A percentile compares a stretch with the other conserved stretches of the same genome.
phyloP scores from a whole-genome alignment of 257 asterid species.

The Hygrophila difformis region DNA sequence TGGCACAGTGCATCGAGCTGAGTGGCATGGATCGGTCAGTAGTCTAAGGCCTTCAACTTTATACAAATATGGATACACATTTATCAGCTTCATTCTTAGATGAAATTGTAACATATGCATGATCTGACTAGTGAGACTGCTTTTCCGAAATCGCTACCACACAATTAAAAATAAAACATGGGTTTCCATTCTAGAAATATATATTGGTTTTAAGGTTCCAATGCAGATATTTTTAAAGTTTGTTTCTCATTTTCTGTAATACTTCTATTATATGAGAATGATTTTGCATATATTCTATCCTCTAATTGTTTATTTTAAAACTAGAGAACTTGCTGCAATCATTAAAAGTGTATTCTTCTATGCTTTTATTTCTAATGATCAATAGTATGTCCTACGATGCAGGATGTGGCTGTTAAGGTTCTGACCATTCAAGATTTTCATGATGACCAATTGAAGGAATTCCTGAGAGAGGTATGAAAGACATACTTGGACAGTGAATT shows the following conservation, averaged over 20 bases:
- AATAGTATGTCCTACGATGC: too few species aligned
- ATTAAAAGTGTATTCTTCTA: too few species aligned
- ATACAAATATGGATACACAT: background rate
- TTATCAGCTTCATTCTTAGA: too few species aligned
- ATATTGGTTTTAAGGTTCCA: background rate
- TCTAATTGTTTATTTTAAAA: too few species aligned
- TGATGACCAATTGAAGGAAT: slow-evolving; percentile 91
- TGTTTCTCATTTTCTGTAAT: background rate
- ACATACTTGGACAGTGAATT: background rate
- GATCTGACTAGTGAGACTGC: slow-evolving; percentile 3
- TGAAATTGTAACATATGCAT: slow-evolving; percentile 3
- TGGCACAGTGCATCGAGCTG: slow-evolving; percentile 99
- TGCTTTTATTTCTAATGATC: too few species aligned
- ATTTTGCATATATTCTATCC: too few species aligned
- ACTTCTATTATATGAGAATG: too few species aligned
- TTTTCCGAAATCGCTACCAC: background rate
- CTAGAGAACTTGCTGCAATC: too few species aligned
- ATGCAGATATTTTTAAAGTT: background rate
- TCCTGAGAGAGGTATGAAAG: slow-evolving; percentile 74
- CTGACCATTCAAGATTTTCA: slow-evolving; percentile 74
- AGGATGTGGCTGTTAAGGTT: slow-evolving; percentile 98
- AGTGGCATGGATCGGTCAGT: slow-evolving; percentile 98
- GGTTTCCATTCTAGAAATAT: background rate
- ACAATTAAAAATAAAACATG: too few species aligned
- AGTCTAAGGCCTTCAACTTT: background rate